phyloP scores from a whole-genome alignment of 225 moss, liverwort and hornwort genomes.

The Physcomitrellopsis africana region DNA sequence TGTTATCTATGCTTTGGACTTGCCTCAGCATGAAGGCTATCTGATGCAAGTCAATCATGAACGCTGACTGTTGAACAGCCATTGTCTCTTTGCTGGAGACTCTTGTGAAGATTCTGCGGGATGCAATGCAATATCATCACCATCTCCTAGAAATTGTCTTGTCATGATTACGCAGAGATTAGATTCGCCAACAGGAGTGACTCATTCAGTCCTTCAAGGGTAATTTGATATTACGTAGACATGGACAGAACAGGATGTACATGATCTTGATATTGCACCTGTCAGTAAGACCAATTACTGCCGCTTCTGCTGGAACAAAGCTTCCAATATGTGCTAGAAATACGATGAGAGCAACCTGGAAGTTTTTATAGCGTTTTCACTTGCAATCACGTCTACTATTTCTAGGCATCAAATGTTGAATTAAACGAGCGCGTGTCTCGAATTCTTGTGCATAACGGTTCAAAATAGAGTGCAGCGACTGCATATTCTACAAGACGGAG shows the following conservation, averaged over 20 bases:
- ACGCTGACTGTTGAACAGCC: slow-evolving; percentile 79
- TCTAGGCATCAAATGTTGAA: background rate
- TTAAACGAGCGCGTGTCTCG: background rate
- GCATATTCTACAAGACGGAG: slow-evolving; percentile 11
- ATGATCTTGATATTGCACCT: slow-evolving; percentile 50
- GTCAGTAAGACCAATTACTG: slow-evolving; percentile 80
- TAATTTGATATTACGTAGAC: background rate
- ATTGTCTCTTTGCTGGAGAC: slow-evolving; percentile 85
- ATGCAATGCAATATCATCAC: background rate
- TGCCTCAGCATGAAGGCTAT: slow-evolving; percentile 90
- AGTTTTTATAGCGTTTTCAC: slow-evolving; percentile 1
- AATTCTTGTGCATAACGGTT: background rate
- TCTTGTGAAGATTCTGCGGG: slow-evolving; percentile 85
- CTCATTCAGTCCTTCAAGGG: slow-evolving; percentile 18
- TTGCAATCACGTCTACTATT: background rate
- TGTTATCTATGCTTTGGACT: background rate
- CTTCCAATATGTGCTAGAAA: slow-evolving; percentile 95
- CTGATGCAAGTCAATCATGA: slow-evolving; percentile 98
- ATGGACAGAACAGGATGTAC: slow-evolving; percentile 6
- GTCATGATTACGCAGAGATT: background rate
- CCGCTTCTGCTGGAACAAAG: slow-evolving; percentile 93
- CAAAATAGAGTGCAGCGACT: slow-evolving; percentile 17
- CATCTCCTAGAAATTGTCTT: slow-evolving; percentile 1
- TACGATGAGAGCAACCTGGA: slow-evolving; percentile 87
- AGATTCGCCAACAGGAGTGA: background rate